These are phyloP conservation scores for Lathyrus sativus DNA, from an alignment of 306 rosid species.

Conservation along the genomic window DNA sequence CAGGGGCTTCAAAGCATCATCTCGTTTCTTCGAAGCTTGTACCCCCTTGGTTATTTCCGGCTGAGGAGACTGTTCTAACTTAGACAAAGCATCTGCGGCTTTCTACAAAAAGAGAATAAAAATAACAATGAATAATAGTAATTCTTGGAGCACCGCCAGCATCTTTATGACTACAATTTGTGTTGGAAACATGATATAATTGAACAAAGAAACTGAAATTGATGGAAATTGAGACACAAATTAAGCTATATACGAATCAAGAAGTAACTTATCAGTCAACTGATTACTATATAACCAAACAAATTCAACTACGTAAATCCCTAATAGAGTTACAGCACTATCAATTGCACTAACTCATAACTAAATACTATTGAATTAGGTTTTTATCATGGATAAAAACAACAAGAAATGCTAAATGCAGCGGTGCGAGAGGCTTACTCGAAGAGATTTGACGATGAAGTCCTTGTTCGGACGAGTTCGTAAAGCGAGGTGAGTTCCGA, in stretches of 20 bases:
- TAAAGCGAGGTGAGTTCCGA: slow-evolving; percentile 57
- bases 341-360: background rate
- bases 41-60: slow-evolving; percentile 36
- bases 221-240: background rate
- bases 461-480: slow-evolving; percentile 72
- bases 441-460: slow-evolving; percentile 68
- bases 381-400: background rate
- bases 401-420: background rate
- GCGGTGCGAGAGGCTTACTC: slow-evolving; percentile 41
- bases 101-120: slow-evolving; percentile 50
- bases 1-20: slow-evolving; percentile 57
- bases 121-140: background rate
- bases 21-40: slow-evolving; percentile 45
- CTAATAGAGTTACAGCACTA: background rate
- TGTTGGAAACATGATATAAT: background rate
- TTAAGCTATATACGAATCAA: background rate
- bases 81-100: slow-evolving; percentile 64
- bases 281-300: background rate
- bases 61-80: slow-evolving; percentile 65
- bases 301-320: background rate
- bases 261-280: background rate
- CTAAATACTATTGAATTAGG: background rate
- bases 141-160: background rate
- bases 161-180: slow-evolving; percentile 8
- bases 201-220: background rate